Evolutionary conservation across 2,329 filamentous ascomycete genomes (phyloP), one percentile per base, ranked within the genome.

Genomic region (Cyclaneusma minus): DNA sequence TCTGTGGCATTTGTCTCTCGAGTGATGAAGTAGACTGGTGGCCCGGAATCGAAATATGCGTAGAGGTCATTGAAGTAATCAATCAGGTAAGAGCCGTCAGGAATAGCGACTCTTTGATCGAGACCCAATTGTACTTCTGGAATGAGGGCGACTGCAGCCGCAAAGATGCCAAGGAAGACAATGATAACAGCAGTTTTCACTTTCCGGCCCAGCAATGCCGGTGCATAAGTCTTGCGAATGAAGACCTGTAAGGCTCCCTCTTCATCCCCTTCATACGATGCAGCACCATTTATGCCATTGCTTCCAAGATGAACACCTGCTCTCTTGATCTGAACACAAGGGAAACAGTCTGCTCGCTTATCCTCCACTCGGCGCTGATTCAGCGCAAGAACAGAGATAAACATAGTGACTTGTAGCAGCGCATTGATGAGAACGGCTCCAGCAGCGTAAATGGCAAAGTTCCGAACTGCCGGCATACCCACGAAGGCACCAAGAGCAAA

Each of bases 391-490:
- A 95, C 77, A 1, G 91, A 87, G 20, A 94, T 68, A 45, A 98
- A 98, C 72, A 95, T 87, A 1, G 91, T 98, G 38, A 95, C 78
- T 50, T 98, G 89, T 5, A 98, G 59, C n/a, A 95, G 50, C 0
- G 91, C 91, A 47, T 98, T 98, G 61, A 98, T 87, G 41, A 95
- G 75, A 7, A 98, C 89, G 7, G 89, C 89, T 26, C 89, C 89
- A 2, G 89, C 85, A 8, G 89, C 89, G 47, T 98, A 98, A 3
- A 87, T 75, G 10, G 89, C 91, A 52, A 98, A 98, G 52, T 98
- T 98, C 35, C 84, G 73, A 22, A 98, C 91, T 2, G 89, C 89
- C 10, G 91, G 89, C 89, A 98, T 98, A 25, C 85, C 85, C 5
- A 94, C 91, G 34, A 89, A 87, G 21, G 83, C 80, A 8, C 89